Evolutionary conservation across 352 stramenopile genomes (phyloP).

Genomic region (Phytophthora pistaciae): DNA sequence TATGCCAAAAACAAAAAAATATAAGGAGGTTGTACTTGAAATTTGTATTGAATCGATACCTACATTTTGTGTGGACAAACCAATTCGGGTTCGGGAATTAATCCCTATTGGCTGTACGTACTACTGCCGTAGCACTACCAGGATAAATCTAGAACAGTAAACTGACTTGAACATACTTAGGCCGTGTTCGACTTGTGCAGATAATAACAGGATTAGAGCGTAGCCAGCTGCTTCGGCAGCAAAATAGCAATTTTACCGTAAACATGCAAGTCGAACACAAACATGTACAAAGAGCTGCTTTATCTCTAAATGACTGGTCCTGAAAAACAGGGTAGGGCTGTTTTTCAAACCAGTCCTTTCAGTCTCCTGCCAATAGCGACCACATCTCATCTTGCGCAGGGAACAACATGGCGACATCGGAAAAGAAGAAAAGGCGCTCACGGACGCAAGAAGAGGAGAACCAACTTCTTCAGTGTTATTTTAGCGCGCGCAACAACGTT

Average conservation of each 20-base stretch:
- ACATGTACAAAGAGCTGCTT: not conserved
- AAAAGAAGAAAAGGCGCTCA: not conserved
- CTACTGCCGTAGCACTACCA: too few relatives aligned
- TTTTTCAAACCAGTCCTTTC: not conserved
- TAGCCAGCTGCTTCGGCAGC: not conserved
- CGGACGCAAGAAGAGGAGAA: not conserved
- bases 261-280: not conserved
- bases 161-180: too few relatives aligned
- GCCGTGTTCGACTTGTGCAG: too few relatives aligned
- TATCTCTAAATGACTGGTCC: not conserved
- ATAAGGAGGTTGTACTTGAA: too few relatives aligned
- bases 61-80: too few relatives aligned
- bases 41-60: too few relatives aligned
- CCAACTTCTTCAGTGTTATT: not conserved
- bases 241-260: not conserved
- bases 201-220: too few relatives aligned
- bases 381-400: not conserved
- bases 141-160: too few relatives aligned
- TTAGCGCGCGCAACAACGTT: not conserved
- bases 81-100: too few relatives aligned
- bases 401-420: too few relatives aligned
- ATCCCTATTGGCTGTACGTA: too few relatives aligned
- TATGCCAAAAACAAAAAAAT: too few relatives aligned
- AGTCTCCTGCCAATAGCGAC: not conserved
- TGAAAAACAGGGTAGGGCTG: not conserved